Evolutionary conservation across 192 early-diverging fungal species (phyloP).

Genomic region (Backusella psychrophila): DNA sequence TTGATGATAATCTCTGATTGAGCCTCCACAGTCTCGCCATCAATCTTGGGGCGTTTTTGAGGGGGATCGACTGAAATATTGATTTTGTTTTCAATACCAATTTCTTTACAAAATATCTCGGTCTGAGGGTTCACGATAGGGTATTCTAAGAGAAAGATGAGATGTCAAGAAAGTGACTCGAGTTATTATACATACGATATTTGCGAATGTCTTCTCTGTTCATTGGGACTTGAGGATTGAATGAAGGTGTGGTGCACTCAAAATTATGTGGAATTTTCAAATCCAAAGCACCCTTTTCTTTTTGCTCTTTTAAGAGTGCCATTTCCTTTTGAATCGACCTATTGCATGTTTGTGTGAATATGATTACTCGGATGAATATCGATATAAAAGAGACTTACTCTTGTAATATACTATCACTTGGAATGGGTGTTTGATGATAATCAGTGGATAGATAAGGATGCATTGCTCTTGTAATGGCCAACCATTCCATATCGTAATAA

Average conservation of each 20-base stretch:
- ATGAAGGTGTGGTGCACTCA: constrained; percentile 60
- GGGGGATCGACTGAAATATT: constrained; percentile 36
- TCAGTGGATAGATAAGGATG: constrained; percentile 51
- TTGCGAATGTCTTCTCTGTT: constrained; percentile 32
- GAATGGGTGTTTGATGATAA: constrained; percentile 46
- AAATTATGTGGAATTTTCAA: constrained; percentile 81
- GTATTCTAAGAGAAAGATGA: constrained; percentile 22
- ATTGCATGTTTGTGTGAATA: constrained; percentile 4
- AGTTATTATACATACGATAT: constrained; percentile 25
- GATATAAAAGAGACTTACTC: constrained; percentile 32
- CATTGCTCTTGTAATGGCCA: constrained; percentile 69
- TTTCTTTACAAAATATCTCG: constrained; percentile 63
- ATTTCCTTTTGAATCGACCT: constrained; percentile 60
- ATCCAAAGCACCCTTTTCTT: constrained; percentile 50
- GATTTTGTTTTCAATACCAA: constrained; percentile 71
- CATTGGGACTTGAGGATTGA: constrained; percentile 32
- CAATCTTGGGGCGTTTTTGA: neutral
- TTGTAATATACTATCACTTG: constrained; percentile 40
- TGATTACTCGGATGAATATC: neutral
- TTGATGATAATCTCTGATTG: constrained; percentile 10
- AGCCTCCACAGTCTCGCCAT: neutral
- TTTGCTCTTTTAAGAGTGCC: constrained; percentile 62
- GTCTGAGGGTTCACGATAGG: constrained; percentile 86
- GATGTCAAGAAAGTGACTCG: neutral
- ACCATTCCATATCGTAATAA: constrained; percentile 85